Base-by-base conservation (phyloP, 441 rosid species). In the Erodium trifolium region DNA sequence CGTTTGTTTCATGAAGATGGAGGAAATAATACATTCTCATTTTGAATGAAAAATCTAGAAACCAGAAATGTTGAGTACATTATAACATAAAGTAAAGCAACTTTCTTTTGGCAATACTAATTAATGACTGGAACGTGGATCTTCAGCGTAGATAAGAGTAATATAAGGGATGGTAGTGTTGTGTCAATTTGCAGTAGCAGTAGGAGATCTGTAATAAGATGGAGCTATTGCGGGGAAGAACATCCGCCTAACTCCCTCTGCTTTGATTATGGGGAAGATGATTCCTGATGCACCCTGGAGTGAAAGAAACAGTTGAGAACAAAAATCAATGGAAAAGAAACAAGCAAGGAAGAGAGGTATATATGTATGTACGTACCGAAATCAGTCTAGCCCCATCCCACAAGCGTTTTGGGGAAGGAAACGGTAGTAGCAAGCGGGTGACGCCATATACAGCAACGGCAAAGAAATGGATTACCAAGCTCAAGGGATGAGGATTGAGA, bases 231-330 rank as follows among this genome's bases (percentile, higher is more conserved):
- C 18, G 11, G 41, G 66, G 66, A 63, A 63, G 35, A 63, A 63
- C 66, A 63, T 63, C 31, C 11, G 35, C 14, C 43, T 10, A 29
- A 27, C 37, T 23, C 37, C 66, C 31, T 63, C 66, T 2, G 39
- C 66, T 34, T 63, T 34, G n/a, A 63, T 29, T 14, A 63, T 63
- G 3, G 35, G 66, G 37, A 63, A 63, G 37, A 63, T 63, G 17
- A 63, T 63, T 23, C 39, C 66, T 23, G 9, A 63, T 29, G 66
- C 39, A 29, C 35, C 41, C 66, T 63, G 37, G 27, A 23, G 2
- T 23, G 27, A 2, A 2, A 23, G 27, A n/a, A 63, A 27, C 13
- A 12, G 1, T 41, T 19, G 4, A 27, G 27, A 27, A 8, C 3
- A 63, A 19, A 12, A 12, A 18, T 63, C 11, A 13, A 3, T 47